phyloP scores from a whole-genome alignment of 2,329 filamentous ascomycete genomes.

The Apiospora sp. region DNA sequence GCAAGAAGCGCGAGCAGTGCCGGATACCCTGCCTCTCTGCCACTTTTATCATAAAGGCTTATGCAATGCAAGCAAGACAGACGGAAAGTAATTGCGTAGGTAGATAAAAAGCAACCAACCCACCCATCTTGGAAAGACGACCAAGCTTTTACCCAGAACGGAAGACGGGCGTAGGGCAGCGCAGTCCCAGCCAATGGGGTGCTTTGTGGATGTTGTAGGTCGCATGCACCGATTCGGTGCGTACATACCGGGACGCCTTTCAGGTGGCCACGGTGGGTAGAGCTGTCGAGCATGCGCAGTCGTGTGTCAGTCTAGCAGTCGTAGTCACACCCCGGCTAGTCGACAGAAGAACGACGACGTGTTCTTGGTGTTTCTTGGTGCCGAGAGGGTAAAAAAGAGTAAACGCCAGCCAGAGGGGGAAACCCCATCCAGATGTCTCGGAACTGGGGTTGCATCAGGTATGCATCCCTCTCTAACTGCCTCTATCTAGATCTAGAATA shows the following conservation, averaged over 20 bases:
- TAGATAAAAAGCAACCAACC: background rate
- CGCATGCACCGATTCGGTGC: slow-evolving; percentile 2
- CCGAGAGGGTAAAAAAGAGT: background rate
- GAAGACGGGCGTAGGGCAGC: background rate
- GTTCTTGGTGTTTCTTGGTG: background rate
- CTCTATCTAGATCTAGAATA: slow-evolving; percentile 13
- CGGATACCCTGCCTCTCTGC: background rate
- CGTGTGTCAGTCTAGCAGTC: slow-evolving; percentile 8
- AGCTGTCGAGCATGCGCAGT: background rate
- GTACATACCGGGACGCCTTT: background rate
- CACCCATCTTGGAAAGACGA: background rate
- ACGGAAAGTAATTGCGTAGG: background rate
- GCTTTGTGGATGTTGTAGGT: background rate
- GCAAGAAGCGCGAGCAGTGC: background rate
- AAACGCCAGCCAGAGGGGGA: background rate
- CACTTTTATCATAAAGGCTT: background rate
- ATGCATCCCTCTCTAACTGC: slow-evolving; percentile 18
- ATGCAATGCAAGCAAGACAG: slow-evolving; percentile 15
- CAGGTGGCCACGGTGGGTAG: no score
- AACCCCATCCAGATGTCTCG: background rate
- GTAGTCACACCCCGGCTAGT: background rate
- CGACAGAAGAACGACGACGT: slow-evolving; percentile 10
- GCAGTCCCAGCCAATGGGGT: background rate
- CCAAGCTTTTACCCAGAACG: slow-evolving; percentile 13
- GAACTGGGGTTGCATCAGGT: slow-evolving; percentile 19